Conservation (phyloP, 2,329 filamentous ascomycete genomes). For the Ophiostoma montium region DNA sequence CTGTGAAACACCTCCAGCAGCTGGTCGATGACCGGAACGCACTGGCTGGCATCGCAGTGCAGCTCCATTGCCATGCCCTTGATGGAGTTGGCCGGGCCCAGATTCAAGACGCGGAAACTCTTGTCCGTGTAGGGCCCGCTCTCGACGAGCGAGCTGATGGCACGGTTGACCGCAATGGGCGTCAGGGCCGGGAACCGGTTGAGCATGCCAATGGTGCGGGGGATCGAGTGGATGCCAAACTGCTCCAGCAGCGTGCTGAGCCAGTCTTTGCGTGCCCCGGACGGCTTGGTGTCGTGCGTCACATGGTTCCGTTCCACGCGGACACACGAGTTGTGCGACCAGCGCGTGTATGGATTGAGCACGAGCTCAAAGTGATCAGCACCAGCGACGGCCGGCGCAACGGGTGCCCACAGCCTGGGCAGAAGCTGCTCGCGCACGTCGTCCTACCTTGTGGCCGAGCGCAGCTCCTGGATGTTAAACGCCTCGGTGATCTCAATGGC, state of each 20-base stretch:
- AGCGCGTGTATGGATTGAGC: slow-evolving; percentile 15
- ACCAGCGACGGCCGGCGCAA: slow-evolving; percentile 10
- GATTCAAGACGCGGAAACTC: slow-evolving; percentile 16
- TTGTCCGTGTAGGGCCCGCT: slow-evolving; percentile 16
- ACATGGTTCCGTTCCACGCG: slow-evolving; percentile 14
- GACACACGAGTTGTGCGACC: slow-evolving; percentile 12
- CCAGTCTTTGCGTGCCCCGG: slow-evolving; percentile 14
- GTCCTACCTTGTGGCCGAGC: slow-evolving; percentile 14
- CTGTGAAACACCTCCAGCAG: slow-evolving; percentile 13
- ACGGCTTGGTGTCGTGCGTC: slow-evolving; percentile 1
- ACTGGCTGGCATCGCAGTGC: slow-evolving; percentile 14
- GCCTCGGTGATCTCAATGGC: slow-evolving; percentile 15
- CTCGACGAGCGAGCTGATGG: slow-evolving; percentile 14
- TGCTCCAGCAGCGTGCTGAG: slow-evolving; percentile 13
- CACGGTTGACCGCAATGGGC: slow-evolving; percentile 14
- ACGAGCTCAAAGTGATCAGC: slow-evolving; percentile 17
- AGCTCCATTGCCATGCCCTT: slow-evolving; percentile 15
- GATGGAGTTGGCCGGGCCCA: slow-evolving; percentile 16
- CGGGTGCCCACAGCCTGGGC: slow-evolving; percentile 12
- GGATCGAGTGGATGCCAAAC: slow-evolving; percentile 12
- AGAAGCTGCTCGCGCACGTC: slow-evolving; percentile 13
- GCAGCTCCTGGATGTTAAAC: slow-evolving; percentile 13
- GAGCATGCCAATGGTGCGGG: slow-evolving; percentile 11
- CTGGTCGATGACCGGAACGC: slow-evolving; percentile 13
- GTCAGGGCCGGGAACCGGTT: slow-evolving; percentile 12